Conservation (phyloP, 2,329 filamentous ascomycete species). For the Coleophoma cylindrospora region DNA sequence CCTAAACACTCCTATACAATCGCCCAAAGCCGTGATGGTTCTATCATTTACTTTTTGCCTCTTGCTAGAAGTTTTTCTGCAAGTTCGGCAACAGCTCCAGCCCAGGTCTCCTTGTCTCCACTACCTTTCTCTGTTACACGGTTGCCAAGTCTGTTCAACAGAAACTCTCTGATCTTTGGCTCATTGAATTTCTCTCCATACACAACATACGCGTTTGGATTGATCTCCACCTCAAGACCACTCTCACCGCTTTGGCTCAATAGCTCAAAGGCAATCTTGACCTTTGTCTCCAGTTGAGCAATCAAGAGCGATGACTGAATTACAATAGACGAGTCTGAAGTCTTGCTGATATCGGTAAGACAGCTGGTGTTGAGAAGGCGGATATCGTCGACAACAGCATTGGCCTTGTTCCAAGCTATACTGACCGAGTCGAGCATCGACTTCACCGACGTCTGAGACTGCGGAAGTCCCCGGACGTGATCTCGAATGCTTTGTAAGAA, state of each 20-base stretch:
- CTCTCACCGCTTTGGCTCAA: conserved; percentile 37
- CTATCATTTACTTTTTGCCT: conserved; percentile 39
- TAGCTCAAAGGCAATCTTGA: conserved; percentile 58
- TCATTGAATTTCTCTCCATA: conserved; percentile 78
- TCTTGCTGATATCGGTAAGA: conserved; percentile 58
- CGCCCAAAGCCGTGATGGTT: background rate
- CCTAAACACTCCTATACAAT: background rate
- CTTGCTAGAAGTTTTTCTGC: conserved; percentile 49
- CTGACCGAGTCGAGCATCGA: conserved; percentile 56
- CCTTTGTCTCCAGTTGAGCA: conserved; percentile 59
- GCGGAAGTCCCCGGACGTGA: conserved; percentile 56
- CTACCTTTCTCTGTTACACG: conserved; percentile 25
- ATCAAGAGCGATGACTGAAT: conserved; percentile 61
- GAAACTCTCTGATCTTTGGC: conserved; percentile 68
- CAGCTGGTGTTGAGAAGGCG: conserved; percentile 57
- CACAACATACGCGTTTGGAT: conserved; percentile 54
- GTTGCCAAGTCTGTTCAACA: conserved; percentile 47
- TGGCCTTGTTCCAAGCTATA: conserved; percentile 61
- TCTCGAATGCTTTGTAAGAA: conserved; percentile 70
- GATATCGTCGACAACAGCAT: conserved; percentile 53
- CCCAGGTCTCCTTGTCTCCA: conserved; percentile 42
- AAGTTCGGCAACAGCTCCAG: conserved; percentile 49
- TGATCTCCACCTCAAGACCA: conserved; percentile 50
- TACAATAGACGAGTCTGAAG: conserved; percentile 59
- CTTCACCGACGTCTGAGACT: conserved; percentile 49